A percentile compares a stretch with the other conserved stretches of the same genome.
These are phyloP conservation scores for Cinnamomum chago DNA, from an alignment of 164 flowering plant species.

Conservation along the genomic window DNA sequence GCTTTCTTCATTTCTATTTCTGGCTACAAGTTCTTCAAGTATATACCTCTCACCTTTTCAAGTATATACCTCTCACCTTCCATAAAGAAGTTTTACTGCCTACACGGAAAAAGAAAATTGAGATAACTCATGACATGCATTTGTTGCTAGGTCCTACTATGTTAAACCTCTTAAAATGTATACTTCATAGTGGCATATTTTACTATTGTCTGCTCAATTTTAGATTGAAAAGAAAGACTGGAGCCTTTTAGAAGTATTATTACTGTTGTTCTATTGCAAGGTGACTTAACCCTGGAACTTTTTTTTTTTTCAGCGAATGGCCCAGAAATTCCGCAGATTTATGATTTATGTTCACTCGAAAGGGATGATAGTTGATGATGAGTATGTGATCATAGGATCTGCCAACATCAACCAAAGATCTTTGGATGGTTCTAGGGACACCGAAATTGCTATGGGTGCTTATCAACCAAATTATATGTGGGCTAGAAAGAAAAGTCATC, in stretches of 20 bases:
- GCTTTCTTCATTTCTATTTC: too few species aligned
- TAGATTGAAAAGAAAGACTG: background rate
- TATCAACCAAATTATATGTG: constrained; percentile 68
- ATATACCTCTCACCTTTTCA: too few species aligned
- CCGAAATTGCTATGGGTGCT: constrained; percentile 84
- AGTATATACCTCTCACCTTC: too few species aligned
- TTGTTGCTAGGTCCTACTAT: too few species aligned
- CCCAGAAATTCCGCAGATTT: constrained; percentile 48
- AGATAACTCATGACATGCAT: too few species aligned
- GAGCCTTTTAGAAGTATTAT: background rate
- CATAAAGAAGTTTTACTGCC: too few species aligned
- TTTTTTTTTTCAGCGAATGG: constrained; percentile 28
- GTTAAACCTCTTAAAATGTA: too few species aligned
- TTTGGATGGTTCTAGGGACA: constrained; percentile 77
- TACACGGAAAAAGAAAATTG: too few species aligned
- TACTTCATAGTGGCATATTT: background rate
- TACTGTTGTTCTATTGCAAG: constrained; percentile 1
- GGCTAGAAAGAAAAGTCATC: constrained; percentile 44
- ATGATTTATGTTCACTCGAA: constrained; percentile 85
- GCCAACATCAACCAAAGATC: constrained; percentile 85
- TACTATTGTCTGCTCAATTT: background rate
- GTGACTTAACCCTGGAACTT: background rate
- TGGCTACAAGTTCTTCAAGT: too few species aligned
- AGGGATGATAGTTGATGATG: constrained; percentile 83
- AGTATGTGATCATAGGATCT: constrained; percentile 69